Percentiles rank a stretch among this genome's conserved stretches.
phyloP scores from a whole-genome alignment of 352 stramenopile genomes.

The Plasmopara muralis region DNA sequence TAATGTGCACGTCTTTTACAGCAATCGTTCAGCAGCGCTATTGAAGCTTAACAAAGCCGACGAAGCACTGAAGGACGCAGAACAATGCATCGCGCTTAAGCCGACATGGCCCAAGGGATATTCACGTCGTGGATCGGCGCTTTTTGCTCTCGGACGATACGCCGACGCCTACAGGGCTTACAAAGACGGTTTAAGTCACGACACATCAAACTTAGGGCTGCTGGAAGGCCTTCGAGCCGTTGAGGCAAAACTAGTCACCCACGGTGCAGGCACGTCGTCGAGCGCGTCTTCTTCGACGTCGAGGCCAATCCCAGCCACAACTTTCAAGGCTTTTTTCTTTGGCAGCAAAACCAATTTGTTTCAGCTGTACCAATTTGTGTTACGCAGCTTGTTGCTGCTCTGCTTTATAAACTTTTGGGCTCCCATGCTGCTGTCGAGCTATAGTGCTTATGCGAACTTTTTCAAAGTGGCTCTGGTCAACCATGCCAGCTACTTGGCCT shows the following conservation, averaged over 20 bases:
- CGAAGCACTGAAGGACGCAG: slow-evolving; percentile 67
- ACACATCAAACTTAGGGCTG: slow-evolving; percentile 57
- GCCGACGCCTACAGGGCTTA: slow-evolving; percentile 72
- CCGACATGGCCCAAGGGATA: slow-evolving; percentile 84
- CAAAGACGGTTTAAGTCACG: slow-evolving; percentile 61
- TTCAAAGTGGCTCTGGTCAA: slow-evolving; percentile 81
- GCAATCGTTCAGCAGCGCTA: slow-evolving; percentile 80
- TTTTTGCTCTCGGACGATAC: slow-evolving; percentile 60
- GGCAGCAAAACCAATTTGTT: slow-evolving; percentile 65
- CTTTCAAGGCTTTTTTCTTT: slow-evolving; percentile 43
- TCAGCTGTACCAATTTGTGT: slow-evolving; percentile 57
- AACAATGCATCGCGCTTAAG: slow-evolving; percentile 69
- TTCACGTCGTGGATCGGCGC: slow-evolving; percentile 72
- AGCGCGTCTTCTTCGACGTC: not conserved
- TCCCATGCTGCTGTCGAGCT: slow-evolving; percentile 34
- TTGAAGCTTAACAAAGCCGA: slow-evolving; percentile 69
- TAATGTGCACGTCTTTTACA: slow-evolving; percentile 67
- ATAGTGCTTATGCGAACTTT: slow-evolving; percentile 56
- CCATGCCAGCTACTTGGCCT: slow-evolving; percentile 71
- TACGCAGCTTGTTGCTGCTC: slow-evolving; percentile 58
- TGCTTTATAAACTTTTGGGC: slow-evolving; percentile 75
- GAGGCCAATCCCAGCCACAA: slow-evolving; percentile 9
- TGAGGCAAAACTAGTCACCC: slow-evolving; percentile 40
- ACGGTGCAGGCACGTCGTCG: slow-evolving; percentile 5
- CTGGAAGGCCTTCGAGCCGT: slow-evolving; percentile 60